Conservation (phyloP, 371 early-diverging fungal species). For the Basidiobolus heterosporus region DNA sequence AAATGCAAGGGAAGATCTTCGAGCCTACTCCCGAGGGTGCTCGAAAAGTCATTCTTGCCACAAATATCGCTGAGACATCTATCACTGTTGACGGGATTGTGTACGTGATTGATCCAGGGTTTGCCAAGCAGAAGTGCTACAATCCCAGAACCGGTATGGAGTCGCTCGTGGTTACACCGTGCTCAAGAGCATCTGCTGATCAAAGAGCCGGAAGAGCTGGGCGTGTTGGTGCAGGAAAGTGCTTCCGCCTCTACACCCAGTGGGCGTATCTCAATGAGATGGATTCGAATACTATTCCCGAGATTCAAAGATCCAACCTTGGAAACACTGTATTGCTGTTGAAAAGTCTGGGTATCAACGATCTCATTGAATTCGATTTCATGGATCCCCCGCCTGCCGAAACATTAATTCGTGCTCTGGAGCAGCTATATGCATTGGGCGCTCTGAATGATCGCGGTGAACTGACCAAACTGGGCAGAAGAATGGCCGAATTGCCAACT, state of each 20-base stretch:
- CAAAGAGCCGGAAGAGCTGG: slow-evolving; percentile 98
- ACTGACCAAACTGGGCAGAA: slow-evolving; percentile 87
- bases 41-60: slow-evolving; percentile 77
- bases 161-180: slow-evolving; percentile 80
- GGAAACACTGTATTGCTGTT: slow-evolving; percentile 77
- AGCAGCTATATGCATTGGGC: slow-evolving; percentile 88
- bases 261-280: slow-evolving; percentile 89
- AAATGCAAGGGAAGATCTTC: slow-evolving; percentile 87
- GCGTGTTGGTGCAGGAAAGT: slow-evolving; percentile 92
- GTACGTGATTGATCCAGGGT: slow-evolving; percentile 82
- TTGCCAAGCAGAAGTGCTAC: slow-evolving; percentile 86
- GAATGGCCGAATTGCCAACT: slow-evolving; percentile 97
- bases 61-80: slow-evolving; percentile 99
- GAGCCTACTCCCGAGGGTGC: slow-evolving; percentile 89
- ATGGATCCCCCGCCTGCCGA: slow-evolving; percentile 94
- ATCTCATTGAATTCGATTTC: slow-evolving; percentile 92
- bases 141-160: slow-evolving; percentile 93
- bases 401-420: slow-evolving; percentile 78
- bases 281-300: slow-evolving; percentile 85
- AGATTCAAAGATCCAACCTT: slow-evolving; percentile 90
- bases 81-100: slow-evolving; percentile 91
- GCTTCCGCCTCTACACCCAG: slow-evolving; percentile 93
- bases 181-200: slow-evolving; percentile 90
- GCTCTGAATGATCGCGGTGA: slow-evolving; percentile 85
- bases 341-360: slow-evolving; percentile 87